A percentile compares a stretch with the other conserved stretches of the same genome.
These are phyloP conservation scores for Salix suchowensis DNA, from an alignment of 345 rosid genomes.

Conservation along the genomic window DNA sequence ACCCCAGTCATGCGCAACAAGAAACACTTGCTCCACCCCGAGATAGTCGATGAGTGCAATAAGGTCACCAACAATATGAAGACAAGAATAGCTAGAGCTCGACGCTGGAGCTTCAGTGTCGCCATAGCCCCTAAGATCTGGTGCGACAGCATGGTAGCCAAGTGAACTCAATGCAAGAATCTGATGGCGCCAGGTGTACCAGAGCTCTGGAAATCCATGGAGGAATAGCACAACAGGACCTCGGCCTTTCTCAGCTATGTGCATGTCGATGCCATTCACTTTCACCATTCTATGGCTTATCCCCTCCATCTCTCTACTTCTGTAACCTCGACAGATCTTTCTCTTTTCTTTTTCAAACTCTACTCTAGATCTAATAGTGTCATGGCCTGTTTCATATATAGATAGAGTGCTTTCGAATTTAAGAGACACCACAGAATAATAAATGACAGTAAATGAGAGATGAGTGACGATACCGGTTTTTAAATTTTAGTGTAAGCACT, in stretches of 20 bases:
- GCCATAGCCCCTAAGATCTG: constrained; percentile 80
- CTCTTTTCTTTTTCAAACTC: not conserved
- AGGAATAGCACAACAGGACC: constrained; percentile 58
- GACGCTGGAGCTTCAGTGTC: constrained; percentile 51
- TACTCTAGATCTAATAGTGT: not conserved
- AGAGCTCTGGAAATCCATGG: constrained; percentile 83
- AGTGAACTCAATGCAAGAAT: constrained; percentile 45
- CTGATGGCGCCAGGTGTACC: constrained; percentile 93
- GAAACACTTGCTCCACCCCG: constrained; percentile 49
- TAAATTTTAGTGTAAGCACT: not conserved
- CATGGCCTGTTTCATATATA: not conserved
- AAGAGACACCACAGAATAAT: not conserved
- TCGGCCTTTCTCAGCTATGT: constrained; percentile 66
- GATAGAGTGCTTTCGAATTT: not conserved
- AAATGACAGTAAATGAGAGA: not conserved
- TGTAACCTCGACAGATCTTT: too few species aligned
- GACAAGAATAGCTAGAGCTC: constrained; percentile 48
- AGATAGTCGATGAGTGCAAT: constrained; percentile 54
- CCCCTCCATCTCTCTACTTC: constrained; percentile 36
- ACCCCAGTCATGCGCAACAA: constrained; percentile 84
- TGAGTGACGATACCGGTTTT: not conserved
- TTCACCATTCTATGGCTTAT: constrained; percentile 47
- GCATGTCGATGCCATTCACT: constrained; percentile 69
- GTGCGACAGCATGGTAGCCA: constrained; percentile 66
- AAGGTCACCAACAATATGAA: constrained; percentile 57